Evolutionary conservation across 1,284 basidiomycete genomes (phyloP).

Genomic region (Neonothopanus nambi): DNA sequence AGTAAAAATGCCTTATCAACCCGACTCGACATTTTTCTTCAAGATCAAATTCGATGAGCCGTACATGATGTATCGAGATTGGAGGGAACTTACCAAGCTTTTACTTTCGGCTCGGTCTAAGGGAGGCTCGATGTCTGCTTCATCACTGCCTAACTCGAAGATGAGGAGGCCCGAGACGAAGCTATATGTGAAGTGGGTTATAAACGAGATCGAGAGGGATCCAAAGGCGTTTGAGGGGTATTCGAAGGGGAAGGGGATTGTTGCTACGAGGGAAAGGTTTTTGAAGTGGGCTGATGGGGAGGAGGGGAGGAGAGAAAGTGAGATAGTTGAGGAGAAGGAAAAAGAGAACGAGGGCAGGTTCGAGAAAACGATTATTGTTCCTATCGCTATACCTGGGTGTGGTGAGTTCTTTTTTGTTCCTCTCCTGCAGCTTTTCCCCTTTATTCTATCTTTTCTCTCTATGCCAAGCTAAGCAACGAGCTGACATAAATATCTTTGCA

Average conservation of each 20-base stretch:
- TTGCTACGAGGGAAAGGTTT: slow-evolving; percentile 82
- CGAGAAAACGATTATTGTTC: slow-evolving; percentile 85
- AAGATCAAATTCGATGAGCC: slow-evolving; percentile 99
- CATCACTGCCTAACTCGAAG: slow-evolving; percentile 57
- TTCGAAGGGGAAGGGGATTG: slow-evolving; percentile 77
- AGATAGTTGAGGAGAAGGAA: slow-evolving; percentile 23
- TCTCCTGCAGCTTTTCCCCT: neutral
- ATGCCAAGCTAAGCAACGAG: too few relatives aligned
- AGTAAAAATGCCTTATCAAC: slow-evolving; percentile 56
- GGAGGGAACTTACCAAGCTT: slow-evolving; percentile 90
- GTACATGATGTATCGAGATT: slow-evolving; percentile 98
- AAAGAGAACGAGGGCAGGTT: slow-evolving; percentile 38
- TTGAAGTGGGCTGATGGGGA: slow-evolving; percentile 65
- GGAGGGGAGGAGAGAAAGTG: slow-evolving; percentile 39
- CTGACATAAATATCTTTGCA: slow-evolving; percentile 29
- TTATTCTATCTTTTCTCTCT: too few relatives aligned
- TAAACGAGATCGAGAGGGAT: slow-evolving; percentile 67
- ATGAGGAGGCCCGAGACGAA: slow-evolving; percentile 68
- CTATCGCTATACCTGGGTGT: slow-evolving; percentile 90
- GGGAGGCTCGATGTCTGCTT: slow-evolving; percentile 26
- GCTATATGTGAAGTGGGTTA: slow-evolving; percentile 71
- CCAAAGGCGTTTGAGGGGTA: slow-evolving; percentile 66
- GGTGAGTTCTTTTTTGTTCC: slow-evolving; percentile 48
- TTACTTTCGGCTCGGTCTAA: slow-evolving; percentile 52
- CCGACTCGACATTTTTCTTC: slow-evolving; percentile 94